These are phyloP conservation scores for Simplicillium aogashimaense DNA, from an alignment of 2,329 filamentous ascomycete species.

Conservation along the genomic window DNA sequence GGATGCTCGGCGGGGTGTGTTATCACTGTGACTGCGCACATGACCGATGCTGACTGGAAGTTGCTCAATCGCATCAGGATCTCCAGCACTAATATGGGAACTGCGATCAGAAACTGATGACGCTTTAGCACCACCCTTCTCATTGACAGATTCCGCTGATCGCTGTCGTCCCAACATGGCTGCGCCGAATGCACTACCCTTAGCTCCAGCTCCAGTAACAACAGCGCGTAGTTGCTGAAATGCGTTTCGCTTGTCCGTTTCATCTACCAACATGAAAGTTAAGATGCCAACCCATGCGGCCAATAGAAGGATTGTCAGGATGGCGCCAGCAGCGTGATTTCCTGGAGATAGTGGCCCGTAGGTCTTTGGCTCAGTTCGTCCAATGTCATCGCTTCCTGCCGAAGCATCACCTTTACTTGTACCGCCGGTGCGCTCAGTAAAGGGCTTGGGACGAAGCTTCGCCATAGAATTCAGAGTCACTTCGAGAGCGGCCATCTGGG, in stretches of 20 bases:
- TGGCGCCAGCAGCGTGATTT: constrained; percentile 59
- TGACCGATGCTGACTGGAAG: constrained; percentile 10
- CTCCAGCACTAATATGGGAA: constrained; percentile 11
- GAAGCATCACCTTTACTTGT: constrained; percentile 39
- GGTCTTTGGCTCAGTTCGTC: constrained; percentile 17
- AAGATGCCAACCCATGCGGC: constrained; percentile 42
- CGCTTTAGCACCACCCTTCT: constrained; percentile 2
- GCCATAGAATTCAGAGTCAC: constrained; percentile 54
- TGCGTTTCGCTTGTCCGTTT: constrained; percentile 24
- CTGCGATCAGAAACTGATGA: constrained; percentile 11
- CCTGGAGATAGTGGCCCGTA: constrained; percentile 33
- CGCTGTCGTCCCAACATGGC: constrained; percentile 10
- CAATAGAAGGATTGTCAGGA: constrained; percentile 50
- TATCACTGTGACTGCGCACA: constrained; percentile 10
- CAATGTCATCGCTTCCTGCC: constrained; percentile 35
- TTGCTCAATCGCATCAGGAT: constrained; percentile 6
- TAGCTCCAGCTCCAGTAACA: constrained; percentile 5
- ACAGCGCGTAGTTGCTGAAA: constrained; percentile 19
- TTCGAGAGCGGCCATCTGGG: constrained; percentile 62
- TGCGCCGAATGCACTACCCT: constrained; percentile 7
- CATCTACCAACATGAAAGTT: constrained; percentile 38
- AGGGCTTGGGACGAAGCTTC: constrained; percentile 26
- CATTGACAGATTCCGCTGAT: constrained; percentile 12
- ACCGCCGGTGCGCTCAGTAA: constrained; percentile 45
- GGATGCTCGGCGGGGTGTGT: constrained; percentile 16